Base-by-base conservation (phyloP, 2,329 filamentous ascomycete genomes). In the Aspergillus pseudoviridinutans region DNA sequence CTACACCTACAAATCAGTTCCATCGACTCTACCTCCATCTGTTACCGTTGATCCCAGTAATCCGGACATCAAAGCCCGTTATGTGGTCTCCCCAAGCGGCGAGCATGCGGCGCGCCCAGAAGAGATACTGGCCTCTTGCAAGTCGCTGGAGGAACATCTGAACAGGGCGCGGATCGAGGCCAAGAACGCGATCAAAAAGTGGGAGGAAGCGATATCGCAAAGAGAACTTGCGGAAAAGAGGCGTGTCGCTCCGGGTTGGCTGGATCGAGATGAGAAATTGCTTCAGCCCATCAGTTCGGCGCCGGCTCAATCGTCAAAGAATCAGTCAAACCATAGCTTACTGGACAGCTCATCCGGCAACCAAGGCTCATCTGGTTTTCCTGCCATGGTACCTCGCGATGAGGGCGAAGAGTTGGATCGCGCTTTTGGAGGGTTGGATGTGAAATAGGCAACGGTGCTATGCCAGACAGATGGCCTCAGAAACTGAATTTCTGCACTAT, bases 1-100 rank as follows among this genome's bases (percentile, higher is more conserved):
- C 25, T 97, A 97, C 79, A 96, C 91, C 66, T 97, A 97, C 83
- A 93, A 92, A 72, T 84, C 87, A 10, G 88, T 97, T 70, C 91
- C 93, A 0, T 93, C 91, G 0, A 89, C 91, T 2, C 84, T 97
- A 0, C 93, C 94, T 0, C 86, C 86, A 1, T 89, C 90, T 1
- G 82, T 85, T 35, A 83, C 86, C 7, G 81, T 82, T 58, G 78
- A 83, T 58, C 73, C 74, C 47, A 74, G 67, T 57, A 71, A 79
- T 63, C 66, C 73, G 20, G 71, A 77, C 53, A 66, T 66, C 57
- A 69, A 88, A 84, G 64, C 82, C 81, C 29, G 83, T 62, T 97
- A 95, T 74, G 87, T 97, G 24, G 80, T 90, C 54, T 93, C 92
- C 2, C 90, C 91, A 1, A 79, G 82, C 10, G 87, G 90, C 0